A percentile compares a stretch with the other conserved stretches of the same genome.
Evolutionary conservation across 208 protist genomes (phyloP).

Genomic region (Trichomonas gallinae): DNA sequence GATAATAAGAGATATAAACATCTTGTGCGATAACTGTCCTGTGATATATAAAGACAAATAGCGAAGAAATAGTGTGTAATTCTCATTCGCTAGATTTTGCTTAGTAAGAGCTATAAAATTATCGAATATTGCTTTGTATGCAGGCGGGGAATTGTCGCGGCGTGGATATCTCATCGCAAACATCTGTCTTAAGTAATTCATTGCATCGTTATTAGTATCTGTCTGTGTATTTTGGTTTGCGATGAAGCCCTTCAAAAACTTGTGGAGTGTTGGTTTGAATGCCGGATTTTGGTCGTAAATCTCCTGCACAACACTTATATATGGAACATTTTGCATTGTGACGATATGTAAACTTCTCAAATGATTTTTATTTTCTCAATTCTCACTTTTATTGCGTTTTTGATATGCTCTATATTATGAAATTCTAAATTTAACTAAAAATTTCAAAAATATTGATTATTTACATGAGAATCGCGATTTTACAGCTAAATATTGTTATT

Average conservation of each 20-base stretch:
- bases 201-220: not conserved
- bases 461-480: too few relatives aligned
- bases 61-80: not conserved
- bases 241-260: not conserved
- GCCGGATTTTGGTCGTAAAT: not conserved
- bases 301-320: not conserved
- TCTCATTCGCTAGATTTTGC: not conserved
- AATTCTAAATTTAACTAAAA: too few relatives aligned
- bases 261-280: not conserved
- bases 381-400: too few relatives aligned
- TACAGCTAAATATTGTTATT: too few relatives aligned
- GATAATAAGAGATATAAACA: not conserved
- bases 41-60: conserved; percentile 1
- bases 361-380: too few relatives aligned
- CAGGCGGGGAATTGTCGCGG: not conserved
- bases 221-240: not conserved
- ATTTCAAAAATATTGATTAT: too few relatives aligned
- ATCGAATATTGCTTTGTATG: not conserved
- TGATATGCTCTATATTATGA: too few relatives aligned
- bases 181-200: not conserved
- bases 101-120: not conserved
- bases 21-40: not conserved
- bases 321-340: not conserved
- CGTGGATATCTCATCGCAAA: not conserved
- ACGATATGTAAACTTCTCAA: not conserved